Evolutionary conservation across 2,329 filamentous ascomycete genomes (phyloP).

Genomic region (Pyrenophora graminea): DNA sequence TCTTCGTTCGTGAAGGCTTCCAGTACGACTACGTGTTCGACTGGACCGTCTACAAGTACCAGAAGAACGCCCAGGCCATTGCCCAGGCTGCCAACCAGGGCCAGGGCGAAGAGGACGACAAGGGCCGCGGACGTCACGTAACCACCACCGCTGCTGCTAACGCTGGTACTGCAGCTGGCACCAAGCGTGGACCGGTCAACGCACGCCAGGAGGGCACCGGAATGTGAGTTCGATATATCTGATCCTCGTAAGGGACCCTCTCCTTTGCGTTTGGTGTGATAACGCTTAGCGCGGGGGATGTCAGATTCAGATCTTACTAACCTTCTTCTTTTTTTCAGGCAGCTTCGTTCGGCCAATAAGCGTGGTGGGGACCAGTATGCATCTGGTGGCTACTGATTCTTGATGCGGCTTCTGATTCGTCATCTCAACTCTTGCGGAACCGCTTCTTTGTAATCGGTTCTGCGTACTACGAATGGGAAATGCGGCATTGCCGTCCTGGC

Average conservation of each 20-base stretch:
- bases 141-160: conserved; percentile 69
- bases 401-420: conserved; percentile 48
- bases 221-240: conserved; percentile 87
- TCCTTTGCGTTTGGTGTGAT: conserved; percentile 82
- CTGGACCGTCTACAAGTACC: conserved; percentile 99
- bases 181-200: conserved; percentile 73
- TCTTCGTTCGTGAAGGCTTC: conserved; percentile 98
- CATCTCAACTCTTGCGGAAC: conserved; percentile 47
- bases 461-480: conserved; percentile 49
- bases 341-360: conserved; percentile 58
- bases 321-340: conserved; percentile 50
- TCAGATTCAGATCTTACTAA: conserved; percentile 56
- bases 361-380: conserved; percentile 54
- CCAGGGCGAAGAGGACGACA: conserved; percentile 74
- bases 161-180: conserved; percentile 64
- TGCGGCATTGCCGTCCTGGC: conserved; percentile 50
- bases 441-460: conserved; percentile 33
- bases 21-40: conserved; percentile 99
- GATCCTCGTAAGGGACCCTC: conserved; percentile 88
- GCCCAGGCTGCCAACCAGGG: conserved; percentile 73
- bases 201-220: conserved; percentile 84
- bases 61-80: conserved; percentile 97
- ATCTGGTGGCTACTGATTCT: conserved; percentile 53
- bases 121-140: conserved; percentile 62
- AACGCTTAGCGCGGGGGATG: conserved; percentile 72